phyloP scores from a whole-genome alignment of 495 filamentous ascomycete species.

The Xylaria venustula region DNA sequence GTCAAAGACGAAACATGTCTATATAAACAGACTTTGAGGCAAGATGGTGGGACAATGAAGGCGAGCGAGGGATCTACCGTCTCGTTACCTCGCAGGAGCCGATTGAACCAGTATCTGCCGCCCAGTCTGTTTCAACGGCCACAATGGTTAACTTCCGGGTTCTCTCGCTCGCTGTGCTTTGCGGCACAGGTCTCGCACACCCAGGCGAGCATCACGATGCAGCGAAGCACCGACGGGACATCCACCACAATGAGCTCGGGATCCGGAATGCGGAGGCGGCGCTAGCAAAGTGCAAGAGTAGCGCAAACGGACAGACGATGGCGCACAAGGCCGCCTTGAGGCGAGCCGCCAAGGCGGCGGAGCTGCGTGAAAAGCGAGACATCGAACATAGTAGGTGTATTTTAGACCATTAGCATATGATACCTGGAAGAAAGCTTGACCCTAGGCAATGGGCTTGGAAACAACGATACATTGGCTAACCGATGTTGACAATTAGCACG shows the following conservation, averaged over 20 bases:
- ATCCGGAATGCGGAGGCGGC: slow-evolving; percentile 29
- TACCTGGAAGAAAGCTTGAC: too few relatives aligned
- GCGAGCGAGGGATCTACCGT: neutral
- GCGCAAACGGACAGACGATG: slow-evolving; percentile 23
- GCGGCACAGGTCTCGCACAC: slow-evolving; percentile 26
- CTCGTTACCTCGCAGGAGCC: neutral
- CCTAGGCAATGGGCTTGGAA: too few relatives aligned
- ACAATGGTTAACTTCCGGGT: slow-evolving; percentile 3
- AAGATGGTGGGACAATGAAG: neutral
- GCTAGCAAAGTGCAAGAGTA: slow-evolving; percentile 24
- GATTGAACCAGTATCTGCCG: neutral
- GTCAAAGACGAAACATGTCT: neutral
- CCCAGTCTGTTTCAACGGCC: neutral
- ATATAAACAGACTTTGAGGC: neutral
- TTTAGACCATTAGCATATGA: neutral
- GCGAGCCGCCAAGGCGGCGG: slow-evolving; percentile 29
- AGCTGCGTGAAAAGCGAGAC: slow-evolving; percentile 45
- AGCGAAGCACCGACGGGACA: slow-evolving; percentile 23
- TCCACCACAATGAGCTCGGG: slow-evolving; percentile 28
- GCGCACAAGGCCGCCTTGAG: slow-evolving; percentile 25
- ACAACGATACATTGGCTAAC: too few relatives aligned
- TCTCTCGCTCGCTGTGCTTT: slow-evolving; percentile 12
- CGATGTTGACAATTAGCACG: neutral
- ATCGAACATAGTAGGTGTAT: slow-evolving; percentile 39
- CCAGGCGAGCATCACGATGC: slow-evolving; percentile 33